These are phyloP conservation scores for Biscutella laevigata DNA, from an alignment of 441 rosid genomes.

Conservation along the genomic window DNA sequence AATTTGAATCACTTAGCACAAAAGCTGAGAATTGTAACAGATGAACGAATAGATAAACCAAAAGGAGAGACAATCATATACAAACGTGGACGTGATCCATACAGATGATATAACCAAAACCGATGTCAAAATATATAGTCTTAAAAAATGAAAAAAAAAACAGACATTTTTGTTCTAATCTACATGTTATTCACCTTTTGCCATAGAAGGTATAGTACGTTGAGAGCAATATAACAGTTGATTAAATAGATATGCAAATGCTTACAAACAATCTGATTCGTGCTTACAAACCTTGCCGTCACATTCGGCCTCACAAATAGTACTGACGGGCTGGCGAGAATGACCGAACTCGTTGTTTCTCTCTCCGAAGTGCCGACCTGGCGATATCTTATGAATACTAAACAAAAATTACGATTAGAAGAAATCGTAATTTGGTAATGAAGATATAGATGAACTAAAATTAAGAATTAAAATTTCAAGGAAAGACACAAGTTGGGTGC, in stretches of 20 bases:
- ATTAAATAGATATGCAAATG: no score
- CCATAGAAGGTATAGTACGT: no score
- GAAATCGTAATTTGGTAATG: not conserved
- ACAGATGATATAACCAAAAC: not conserved
- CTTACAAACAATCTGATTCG: no score
- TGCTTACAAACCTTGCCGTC: no score
- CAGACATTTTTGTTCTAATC: not conserved
- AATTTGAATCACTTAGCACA: constrained; percentile 1
- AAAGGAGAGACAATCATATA: not conserved
- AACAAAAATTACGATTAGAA: no score
- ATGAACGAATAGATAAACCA: not conserved
- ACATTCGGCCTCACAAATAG: no score
- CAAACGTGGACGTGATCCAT: not conserved
- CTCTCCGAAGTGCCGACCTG: no score
- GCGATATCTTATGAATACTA: no score
- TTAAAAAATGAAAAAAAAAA: not conserved
- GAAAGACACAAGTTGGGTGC: constrained; percentile 49
- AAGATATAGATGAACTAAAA: not conserved
- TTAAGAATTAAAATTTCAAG: not conserved
- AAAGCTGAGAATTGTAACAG: not conserved
- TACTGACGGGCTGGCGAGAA: no score
- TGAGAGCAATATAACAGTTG: no score
- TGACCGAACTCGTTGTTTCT: no score
- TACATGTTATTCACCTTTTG: not conserved
- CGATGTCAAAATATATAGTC: not conserved